phyloP scores from a whole-genome alignment of 2,329 filamentous ascomycete genomes.

The Diplocarpon mali region DNA sequence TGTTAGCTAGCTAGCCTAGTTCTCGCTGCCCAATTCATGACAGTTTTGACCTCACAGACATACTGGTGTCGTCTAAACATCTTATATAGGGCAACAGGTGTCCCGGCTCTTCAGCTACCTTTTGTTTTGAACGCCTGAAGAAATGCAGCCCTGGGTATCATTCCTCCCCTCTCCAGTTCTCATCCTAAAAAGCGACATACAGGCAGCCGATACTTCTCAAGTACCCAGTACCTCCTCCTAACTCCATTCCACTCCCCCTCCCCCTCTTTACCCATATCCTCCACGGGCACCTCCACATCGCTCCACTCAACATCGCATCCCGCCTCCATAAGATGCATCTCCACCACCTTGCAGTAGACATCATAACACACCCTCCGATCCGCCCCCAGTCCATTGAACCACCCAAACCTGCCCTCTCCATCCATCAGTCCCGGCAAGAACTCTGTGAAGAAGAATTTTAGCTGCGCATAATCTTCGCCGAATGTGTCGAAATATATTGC shows the following conservation, averaged over 20 bases:
- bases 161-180: not conserved
- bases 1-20: no score
- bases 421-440: constrained; percentile 71
- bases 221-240: constrained; percentile 77
- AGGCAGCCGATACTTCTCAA: constrained; percentile 67
- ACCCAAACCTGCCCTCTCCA: constrained; percentile 64
- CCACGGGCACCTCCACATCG: constrained; percentile 61
- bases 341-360: constrained; percentile 84
- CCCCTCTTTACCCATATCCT: constrained; percentile 52
- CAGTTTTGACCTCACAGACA: no score
- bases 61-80: no score
- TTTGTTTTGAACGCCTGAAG: no score
- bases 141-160: not conserved
- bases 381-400: constrained; percentile 85
- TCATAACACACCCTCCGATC: constrained; percentile 92
- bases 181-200: constrained; percentile 56
- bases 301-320: constrained; percentile 86
- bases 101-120: no score
- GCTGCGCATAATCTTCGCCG: constrained; percentile 80
- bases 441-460: constrained; percentile 81
- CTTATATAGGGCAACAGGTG: no score
- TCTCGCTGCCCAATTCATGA: no score
- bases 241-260: constrained; percentile 81
- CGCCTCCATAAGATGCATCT: constrained; percentile 82
- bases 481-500: constrained; percentile 98